phyloP scores from a whole-genome alignment of 176 grass and related monocot species.

The Carex myosuroides region DNA sequence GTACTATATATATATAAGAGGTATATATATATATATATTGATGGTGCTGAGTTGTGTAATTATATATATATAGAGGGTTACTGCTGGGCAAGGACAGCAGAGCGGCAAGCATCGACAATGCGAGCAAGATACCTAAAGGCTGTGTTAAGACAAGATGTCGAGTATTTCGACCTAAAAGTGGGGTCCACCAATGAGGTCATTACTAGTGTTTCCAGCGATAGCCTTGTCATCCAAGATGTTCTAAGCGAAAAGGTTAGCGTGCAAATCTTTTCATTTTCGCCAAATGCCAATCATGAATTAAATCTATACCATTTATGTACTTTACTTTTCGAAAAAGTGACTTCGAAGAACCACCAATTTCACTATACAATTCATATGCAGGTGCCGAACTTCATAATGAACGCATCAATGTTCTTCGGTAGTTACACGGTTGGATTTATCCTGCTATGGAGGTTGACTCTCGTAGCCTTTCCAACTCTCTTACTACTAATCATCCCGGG shows the following conservation, averaged over 20 bases:
- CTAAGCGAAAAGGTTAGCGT: constrained; percentile 61
- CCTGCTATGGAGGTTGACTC: constrained; percentile 58
- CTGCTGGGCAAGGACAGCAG: constrained; percentile 83
- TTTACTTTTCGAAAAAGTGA: background rate
- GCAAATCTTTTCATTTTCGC: background rate
- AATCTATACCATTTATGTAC: background rate
- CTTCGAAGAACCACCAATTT: background rate
- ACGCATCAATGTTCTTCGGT: constrained; percentile 54
- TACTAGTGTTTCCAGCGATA: constrained; percentile 93
- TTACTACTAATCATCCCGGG: constrained; percentile 80
- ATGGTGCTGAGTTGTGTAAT: background rate
- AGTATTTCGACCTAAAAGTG: constrained; percentile 90
- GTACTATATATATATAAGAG: too few relatives aligned
- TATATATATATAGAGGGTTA: constrained; percentile 49
- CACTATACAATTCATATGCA: constrained; percentile 1
- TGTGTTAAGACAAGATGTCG: constrained; percentile 87
- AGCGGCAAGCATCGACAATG: constrained; percentile 93
- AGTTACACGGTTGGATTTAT: constrained; percentile 68
- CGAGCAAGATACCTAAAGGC: constrained; percentile 65
- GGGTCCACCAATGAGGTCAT: constrained; percentile 79
- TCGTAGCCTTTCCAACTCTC: constrained; percentile 64
- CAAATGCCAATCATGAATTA: background rate
- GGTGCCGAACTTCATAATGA: constrained; percentile 97
- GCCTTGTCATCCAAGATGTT: constrained; percentile 79
- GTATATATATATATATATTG: background rate